A percentile compares a stretch with the other conserved stretches of the same genome.
These are phyloP conservation scores for Begonia fuchsioides DNA, from an alignment of 306 rosid genomes.

Conservation along the genomic window DNA sequence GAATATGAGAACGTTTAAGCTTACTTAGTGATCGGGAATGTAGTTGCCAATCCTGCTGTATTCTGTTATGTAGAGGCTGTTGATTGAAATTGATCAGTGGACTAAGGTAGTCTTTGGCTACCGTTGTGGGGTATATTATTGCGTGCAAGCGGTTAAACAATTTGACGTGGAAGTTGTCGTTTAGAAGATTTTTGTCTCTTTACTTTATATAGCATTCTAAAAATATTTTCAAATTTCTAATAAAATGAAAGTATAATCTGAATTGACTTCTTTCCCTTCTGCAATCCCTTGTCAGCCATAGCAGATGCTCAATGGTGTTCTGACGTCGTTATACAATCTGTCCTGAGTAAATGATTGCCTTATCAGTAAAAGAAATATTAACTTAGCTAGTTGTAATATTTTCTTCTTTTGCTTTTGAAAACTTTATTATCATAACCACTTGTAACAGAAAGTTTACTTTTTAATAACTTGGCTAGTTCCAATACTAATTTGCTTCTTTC, in stretches of 20 bases:
- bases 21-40: neutral
- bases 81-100: neutral
- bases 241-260: too few relatives aligned
- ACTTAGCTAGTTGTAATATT: too few relatives aligned
- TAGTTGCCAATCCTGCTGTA: neutral
- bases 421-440: too few relatives aligned
- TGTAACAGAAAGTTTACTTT: too few relatives aligned
- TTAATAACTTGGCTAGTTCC: too few relatives aligned
- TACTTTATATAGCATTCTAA: neutral
- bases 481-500: too few relatives aligned
- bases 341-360: too few relatives aligned
- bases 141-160: neutral
- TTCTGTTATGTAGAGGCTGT: neutral
- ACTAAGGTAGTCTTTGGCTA: neutral
- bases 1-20: neutral
- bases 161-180: neutral
- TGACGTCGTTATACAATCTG: neutral
- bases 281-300: neutral
- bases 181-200: neutral
- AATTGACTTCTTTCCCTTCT: neutral
- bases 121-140: neutral
- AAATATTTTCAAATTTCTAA: too few relatives aligned
- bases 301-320: neutral
- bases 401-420: too few relatives aligned
- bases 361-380: too few relatives aligned